Evolutionary conservation across 2,329 filamentous ascomycete genomes (phyloP), one percentile per base, ranked within the genome.

Genomic region (Alternaria novae-zelandiae): DNA sequence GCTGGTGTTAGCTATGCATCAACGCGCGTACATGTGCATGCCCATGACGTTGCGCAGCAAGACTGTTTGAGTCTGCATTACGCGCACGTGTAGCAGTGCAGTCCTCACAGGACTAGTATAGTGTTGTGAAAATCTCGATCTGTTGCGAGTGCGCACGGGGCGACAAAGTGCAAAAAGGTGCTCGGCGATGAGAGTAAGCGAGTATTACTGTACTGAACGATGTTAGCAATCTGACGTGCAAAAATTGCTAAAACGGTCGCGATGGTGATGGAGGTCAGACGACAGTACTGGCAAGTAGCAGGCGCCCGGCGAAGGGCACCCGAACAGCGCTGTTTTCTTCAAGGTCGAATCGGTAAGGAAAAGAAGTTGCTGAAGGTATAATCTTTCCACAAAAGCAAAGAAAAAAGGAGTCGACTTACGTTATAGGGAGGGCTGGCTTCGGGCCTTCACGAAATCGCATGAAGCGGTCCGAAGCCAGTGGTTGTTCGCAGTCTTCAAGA

Each of bases 241-340:
- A 47, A 56, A 23, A 26, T 21, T 46, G 36, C 30, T 28, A 57
- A 53, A 46, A 57, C 6, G 20, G 26, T 57, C 21, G n/a, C 21
- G 26, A 15, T n/a, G 28, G 32, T 55, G 43, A 50, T 51, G 66
- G 70, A 70, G 70, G 83, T 93, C 91, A 93, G 91, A 92, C 89
- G 89, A 87, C 84, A 82, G 90, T 94, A 94, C 91, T 94, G 91
- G 91, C 91, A 92, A 94, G 91, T 94, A 94, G 90, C 91, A 92
- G 89, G 88, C 86, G 78, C 81, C 85, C 84, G 85, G 86, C 83
- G 83, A 84, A 80, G 82, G 82, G 82, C 83, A 78, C 84, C 88
- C 90, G 89, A 69, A 87, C 84, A 90, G 87, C 86, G 85, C 84
- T 83, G 78, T 71, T 84, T 90, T 92, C 89, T 88, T 93, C 91